Conservation (phyloP, 148 eudicot genomes). For the Vaccinium vitisidaea region DNA sequence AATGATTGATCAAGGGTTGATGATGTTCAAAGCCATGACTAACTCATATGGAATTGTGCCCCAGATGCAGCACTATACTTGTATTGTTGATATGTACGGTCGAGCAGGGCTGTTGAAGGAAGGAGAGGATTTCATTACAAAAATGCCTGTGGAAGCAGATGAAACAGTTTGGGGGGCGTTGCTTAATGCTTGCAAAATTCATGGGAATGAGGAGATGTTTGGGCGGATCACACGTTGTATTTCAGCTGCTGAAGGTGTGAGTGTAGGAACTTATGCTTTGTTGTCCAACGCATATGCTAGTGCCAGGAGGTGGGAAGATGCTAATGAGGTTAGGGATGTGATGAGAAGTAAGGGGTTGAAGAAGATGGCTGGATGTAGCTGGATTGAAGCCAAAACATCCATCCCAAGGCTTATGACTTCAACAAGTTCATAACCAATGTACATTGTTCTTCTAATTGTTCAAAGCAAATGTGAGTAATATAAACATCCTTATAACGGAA, state of each 20-base stretch:
- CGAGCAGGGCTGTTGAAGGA: conserved; percentile 29
- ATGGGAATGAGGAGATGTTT: conserved; percentile 28
- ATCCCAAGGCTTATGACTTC: neutral
- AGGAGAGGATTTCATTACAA: conserved; percentile 23
- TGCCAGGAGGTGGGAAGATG: conserved; percentile 28
- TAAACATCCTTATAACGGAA: neutral
- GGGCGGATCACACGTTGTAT: conserved; percentile 7
- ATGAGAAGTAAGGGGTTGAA: conserved; percentile 22
- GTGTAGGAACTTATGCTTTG: conserved; percentile 22
- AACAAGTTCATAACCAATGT: neutral
- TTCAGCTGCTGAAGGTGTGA: conserved; percentile 18
- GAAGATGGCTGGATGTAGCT: conserved; percentile 25
- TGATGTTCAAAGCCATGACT: conserved; percentile 28
- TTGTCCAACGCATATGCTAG: conserved; percentile 21
- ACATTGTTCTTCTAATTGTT: neutral
- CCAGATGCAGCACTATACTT: conserved; percentile 25
- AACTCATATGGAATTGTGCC: conserved; percentile 17
- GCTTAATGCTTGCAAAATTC: conserved; percentile 26
- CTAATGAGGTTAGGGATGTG: conserved; percentile 22
- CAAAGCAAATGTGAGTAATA: neutral
- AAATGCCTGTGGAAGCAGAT: conserved; percentile 26
- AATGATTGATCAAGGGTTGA: conserved; percentile 23
- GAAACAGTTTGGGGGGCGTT: conserved; percentile 30
- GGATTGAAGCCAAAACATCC: conserved; percentile 18
- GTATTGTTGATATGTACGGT: conserved; percentile 26